phyloP scores from a whole-genome alignment of 495 filamentous ascomycete species.

The Penicillium turbatum region DNA sequence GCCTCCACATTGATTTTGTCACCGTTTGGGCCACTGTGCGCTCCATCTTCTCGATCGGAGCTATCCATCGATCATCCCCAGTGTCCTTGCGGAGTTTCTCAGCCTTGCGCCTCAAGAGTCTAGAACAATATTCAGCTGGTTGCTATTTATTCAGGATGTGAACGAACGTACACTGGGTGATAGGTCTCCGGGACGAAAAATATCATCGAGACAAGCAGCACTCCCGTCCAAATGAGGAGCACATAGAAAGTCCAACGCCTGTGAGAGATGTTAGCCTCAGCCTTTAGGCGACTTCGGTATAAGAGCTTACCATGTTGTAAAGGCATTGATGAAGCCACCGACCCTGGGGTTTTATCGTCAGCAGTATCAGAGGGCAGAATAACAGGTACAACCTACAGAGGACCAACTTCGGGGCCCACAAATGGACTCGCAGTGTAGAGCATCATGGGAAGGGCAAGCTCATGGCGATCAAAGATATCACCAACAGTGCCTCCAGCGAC shows the following conservation, averaged over 20 bases:
- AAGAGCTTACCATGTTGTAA: slow-evolving; percentile 58
- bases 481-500: slow-evolving; percentile 91
- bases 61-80: slow-evolving; percentile 68
- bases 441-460: slow-evolving; percentile 76
- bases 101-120: slow-evolving; percentile 74
- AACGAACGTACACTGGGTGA: slow-evolving; percentile 54
- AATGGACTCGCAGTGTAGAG: slow-evolving; percentile 77
- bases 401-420: slow-evolving; percentile 55
- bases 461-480: slow-evolving; percentile 73
- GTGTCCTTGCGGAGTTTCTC: slow-evolving; percentile 66
- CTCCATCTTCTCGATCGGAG: slow-evolving; percentile 75
- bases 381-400: slow-evolving; percentile 46
- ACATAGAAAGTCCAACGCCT: slow-evolving; percentile 88
- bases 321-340: slow-evolving; percentile 75
- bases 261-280: slow-evolving; percentile 9
- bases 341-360: slow-evolving; percentile 22
- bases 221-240: slow-evolving; percentile 73
- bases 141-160: background rate
- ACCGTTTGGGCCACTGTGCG: slow-evolving; percentile 70
- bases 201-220: slow-evolving; percentile 57
- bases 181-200: slow-evolving; percentile 90
- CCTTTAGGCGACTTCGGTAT: background rate
- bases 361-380: slow-evolving; percentile 30
- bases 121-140: slow-evolving; percentile 34
- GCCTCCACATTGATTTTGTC: slow-evolving; percentile 65